Conservation (phyloP, 1,284 basidiomycete species). For the Sporisorium sorghi region DNA sequence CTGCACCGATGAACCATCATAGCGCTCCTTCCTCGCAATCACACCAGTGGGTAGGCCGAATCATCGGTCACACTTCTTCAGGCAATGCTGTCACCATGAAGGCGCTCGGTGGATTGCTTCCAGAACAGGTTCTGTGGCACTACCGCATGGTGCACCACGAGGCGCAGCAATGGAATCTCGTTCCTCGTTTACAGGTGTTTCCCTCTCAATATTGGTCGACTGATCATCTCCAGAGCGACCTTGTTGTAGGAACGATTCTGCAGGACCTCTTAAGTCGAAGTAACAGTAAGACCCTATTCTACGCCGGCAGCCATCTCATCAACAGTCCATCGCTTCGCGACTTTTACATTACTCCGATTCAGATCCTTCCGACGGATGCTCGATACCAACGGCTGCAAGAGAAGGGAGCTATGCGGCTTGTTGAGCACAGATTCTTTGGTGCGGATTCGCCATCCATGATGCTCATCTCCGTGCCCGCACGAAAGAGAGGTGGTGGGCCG, state of each 20-base stretch:
- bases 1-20: too few relatives aligned
- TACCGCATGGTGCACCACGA: neutral
- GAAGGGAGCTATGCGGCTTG: neutral
- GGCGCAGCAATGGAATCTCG: neutral
- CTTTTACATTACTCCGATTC: neutral
- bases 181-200: neutral
- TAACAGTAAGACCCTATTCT: neutral
- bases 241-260: neutral
- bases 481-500: neutral
- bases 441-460: neutral
- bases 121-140: neutral
- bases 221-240: neutral
- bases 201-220: neutral
- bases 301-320: neutral
- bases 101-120: neutral
- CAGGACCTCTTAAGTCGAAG: neutral
- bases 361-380: neutral
- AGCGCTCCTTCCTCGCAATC: too few relatives aligned
- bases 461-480: neutral
- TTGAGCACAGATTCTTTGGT: neutral
- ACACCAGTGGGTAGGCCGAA: too few relatives aligned
- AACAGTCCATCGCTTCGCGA: neutral
- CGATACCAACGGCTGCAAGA: neutral
- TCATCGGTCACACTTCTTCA: too few relatives aligned
- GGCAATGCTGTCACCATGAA: neutral